Evolutionary conservation across 2,329 filamentous ascomycete species (phyloP), one percentile per base, ranked within the genome.

Genomic region (Cercospora berteroae): DNA sequence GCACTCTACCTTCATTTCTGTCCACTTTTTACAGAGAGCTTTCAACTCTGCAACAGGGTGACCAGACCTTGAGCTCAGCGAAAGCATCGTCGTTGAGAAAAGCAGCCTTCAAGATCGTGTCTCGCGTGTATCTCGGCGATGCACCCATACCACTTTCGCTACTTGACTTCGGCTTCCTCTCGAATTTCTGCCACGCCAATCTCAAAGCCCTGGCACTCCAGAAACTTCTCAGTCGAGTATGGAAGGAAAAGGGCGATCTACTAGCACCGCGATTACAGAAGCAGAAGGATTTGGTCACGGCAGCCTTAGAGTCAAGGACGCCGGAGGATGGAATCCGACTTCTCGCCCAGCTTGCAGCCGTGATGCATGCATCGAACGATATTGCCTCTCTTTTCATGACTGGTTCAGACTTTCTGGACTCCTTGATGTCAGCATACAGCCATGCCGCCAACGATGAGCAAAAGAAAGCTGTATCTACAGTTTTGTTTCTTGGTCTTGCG

Each of bases 321-420:
- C 20, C 72, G 3, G 56, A 65, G 2, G 52, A 62, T 48, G 64
- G 52, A 18, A 50, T 60, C n/a, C 52, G 59, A 20, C 27, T 67
- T 12, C 80, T 93, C 33, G 83, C 83, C 57, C 81, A 81, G 9
- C 75, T 92, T n/a, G 90, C 88, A 67, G 83, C 87, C 60, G 80
- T 94, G 4, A 80, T 93, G 5, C 84, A 87, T 71, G 83, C 82
- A 6, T 92, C 89, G 5, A 82, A 87, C 0, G 81, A 83, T 25
- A 80, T 80, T 55, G 86, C 84, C 31, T 78, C 81, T 6, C 83
- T 91, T 72, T 89, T 97, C 73, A 86, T 96, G 72, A 90, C 90
- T 0, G 94, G 94, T 0, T 93, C 91, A 60, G 94, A 97, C 79
- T 94, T 95, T 73, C 79, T 97, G 20, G 94, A 97, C 77, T 88